These are phyloP conservation scores for Rhododendron simsii DNA, from an alignment of 148 eudicot genomes.

Conservation along the genomic window DNA sequence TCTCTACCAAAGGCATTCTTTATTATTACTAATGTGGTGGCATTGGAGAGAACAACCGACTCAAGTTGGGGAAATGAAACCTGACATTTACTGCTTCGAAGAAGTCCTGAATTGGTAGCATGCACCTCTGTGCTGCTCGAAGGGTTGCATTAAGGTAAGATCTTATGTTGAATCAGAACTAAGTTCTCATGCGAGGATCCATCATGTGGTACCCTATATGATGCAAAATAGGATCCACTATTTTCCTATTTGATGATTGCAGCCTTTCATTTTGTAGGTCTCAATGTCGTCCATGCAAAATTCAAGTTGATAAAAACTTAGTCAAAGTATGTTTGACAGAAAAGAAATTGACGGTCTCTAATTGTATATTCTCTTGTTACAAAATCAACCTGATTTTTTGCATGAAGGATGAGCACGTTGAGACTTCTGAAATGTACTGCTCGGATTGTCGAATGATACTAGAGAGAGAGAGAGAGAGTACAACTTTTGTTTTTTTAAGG, in stretches of 20 bases:
- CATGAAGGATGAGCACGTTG: neutral
- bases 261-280: neutral
- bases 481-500: too few relatives aligned
- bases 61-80: neutral
- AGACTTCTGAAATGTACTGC: neutral
- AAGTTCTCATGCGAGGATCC: neutral
- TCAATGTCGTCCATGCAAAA: neutral
- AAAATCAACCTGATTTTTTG: neutral
- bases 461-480: too few relatives aligned
- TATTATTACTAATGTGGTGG: neutral
- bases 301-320: neutral
- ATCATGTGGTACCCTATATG: neutral
- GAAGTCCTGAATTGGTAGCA: neutral
- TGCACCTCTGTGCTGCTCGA: neutral
- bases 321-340: neutral
- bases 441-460: neutral
- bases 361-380: neutral
- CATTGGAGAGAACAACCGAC: neutral
- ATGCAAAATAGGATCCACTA: neutral
- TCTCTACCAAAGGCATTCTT: neutral
- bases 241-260: neutral
- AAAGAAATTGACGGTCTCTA: neutral
- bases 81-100: neutral
- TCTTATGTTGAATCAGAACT: neutral
- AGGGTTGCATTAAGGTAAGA: neutral